phyloP scores from a whole-genome alignment of 805 yeast species.

The Candida palmyrensis region DNA sequence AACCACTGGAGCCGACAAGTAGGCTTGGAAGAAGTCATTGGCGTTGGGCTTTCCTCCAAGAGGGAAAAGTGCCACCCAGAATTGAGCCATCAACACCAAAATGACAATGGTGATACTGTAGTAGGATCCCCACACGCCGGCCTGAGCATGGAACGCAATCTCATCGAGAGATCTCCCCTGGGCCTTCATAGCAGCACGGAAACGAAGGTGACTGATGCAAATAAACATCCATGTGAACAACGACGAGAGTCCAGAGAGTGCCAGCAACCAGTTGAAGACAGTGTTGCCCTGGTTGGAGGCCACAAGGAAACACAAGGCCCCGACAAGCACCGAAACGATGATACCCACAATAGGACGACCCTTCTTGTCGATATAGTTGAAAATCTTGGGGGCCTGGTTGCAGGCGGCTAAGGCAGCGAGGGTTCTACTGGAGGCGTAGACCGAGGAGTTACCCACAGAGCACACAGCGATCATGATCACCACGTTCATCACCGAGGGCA shows the following conservation, averaged over 20 bases:
- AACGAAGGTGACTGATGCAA: slow-evolving; percentile 34
- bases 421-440: slow-evolving; percentile 66
- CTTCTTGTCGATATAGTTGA: slow-evolving; percentile 65
- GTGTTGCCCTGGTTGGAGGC: slow-evolving; percentile 37
- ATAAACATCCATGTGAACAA: slow-evolving; percentile 39
- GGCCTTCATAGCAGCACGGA: slow-evolving; percentile 30
- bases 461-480: slow-evolving; percentile 64
- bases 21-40: slow-evolving; percentile 27
- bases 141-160: slow-evolving; percentile 30
- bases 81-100: slow-evolving; percentile 37
- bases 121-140: slow-evolving; percentile 33
- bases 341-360: slow-evolving; percentile 80
- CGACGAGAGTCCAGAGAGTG: slow-evolving; percentile 37
- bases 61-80: slow-evolving; percentile 40
- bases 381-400: slow-evolving; percentile 55
- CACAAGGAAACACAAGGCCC: slow-evolving; percentile 52
- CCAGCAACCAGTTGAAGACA: slow-evolving; percentile 35
- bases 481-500: slow-evolving; percentile 68
- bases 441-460: slow-evolving; percentile 71
- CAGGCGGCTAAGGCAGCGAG: slow-evolving; percentile 62
- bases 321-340: slow-evolving; percentile 46
- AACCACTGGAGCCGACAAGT: slow-evolving; percentile 34
- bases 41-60: slow-evolving; percentile 33
- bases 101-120: slow-evolving; percentile 26
- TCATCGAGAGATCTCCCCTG: slow-evolving; percentile 34